Base-by-base conservation (phyloP, 768 basidiomycete species). In the Russula griseocarnosa region DNA sequence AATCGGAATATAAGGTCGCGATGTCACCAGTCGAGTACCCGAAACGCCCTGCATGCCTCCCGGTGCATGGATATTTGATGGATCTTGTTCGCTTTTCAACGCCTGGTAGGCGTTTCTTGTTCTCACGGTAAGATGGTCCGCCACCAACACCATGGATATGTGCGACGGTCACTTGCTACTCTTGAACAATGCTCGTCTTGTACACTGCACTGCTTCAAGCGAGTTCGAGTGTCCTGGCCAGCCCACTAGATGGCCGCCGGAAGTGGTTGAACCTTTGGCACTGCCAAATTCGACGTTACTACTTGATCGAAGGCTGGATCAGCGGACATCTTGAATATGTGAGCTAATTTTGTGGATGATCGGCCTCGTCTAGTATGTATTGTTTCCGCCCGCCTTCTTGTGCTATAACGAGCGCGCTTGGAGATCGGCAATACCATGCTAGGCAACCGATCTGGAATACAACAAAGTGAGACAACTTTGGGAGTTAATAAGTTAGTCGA, bases 121-220 rank as follows among this genome's bases (percentile, higher is more conserved):
- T 22, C 46, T 47, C 11, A 4, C 9, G n/a, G 46, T 22, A 22
- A 47, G 46, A 22, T n/a, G 4, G 22, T n/a, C 11, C 22, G 46
- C 22, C 5, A 22, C n/a, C 46, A 47, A n/a, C 4, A 47, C 46
- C n/a, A 10, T 20, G 20, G 8, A 44, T 44, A 44, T 44, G 18
- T 10, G n/a, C 44, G 44, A 44, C 4, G 46, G 10, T 22, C 22
- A n/a, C 46, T 22, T 47, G 9, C 46, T n/a, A 44, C 40, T n/a
- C 20, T n/a, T n/a, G 20, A 44, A 9, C 5, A 22, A n/a, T n/a
- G n/a, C 46, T 47, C 46, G 4, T 22, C 93, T 94, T 3, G 90
- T 87, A 52, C 82, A 79, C 67, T 88, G 87, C 1, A 93, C 86
- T 0, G 91, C 79, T 72, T 93, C 92, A 0, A 92, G 92, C 1